Base-by-base conservation (phyloP, 2,329 filamentous ascomycete species). In the Exophiala alcalophila region DNA sequence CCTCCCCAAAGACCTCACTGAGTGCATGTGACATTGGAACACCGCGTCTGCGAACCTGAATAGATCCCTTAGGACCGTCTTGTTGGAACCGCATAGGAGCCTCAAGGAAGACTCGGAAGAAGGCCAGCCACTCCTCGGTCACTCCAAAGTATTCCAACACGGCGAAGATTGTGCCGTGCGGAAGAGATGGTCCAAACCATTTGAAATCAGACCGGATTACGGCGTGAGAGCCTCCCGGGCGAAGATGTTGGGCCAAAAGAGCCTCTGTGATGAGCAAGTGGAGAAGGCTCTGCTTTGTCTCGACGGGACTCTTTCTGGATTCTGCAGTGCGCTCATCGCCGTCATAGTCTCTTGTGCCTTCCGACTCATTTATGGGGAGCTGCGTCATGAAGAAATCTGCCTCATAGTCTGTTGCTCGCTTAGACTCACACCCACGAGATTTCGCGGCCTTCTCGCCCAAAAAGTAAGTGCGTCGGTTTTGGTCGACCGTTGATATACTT, bases 81-180 rank as follows among this genome's bases (percentile, higher is more conserved):
- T 77, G 68, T 1, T 64, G 54, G 47, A 84, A 81, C 40, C 70
- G 72, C 27, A 84, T 61, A 0, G 81, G 80, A 0, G 76, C 71
- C 51, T 76, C 68, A 0, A 85, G 68, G 43, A 80, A 83, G 2
- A 65, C 70, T 9, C 59, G 62, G 59, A 84, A 85, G 57, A 85
- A 80, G 5, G 59, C 58, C 1, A 82, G 56, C 75, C 80, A 82
- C 0, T 55, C 60, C 2, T 73, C 59, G 0, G 76, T 72, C 3
- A 84, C 67, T 0, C 78, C 78, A 30, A 85, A 71, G 54, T 77
- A 81, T 19, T 70, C 63, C 47, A 85, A 59, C 0, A 82, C 66
- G 0, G 68, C 60, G n/a, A 77, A 61, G 12, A 84, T 71, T 0
- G 79, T 80, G 19, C 71, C 60, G 53, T 86, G 81, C 2, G 79